phyloP scores from a whole-genome alignment of 805 yeast genomes.

The Saturnispora saitoi region DNA sequence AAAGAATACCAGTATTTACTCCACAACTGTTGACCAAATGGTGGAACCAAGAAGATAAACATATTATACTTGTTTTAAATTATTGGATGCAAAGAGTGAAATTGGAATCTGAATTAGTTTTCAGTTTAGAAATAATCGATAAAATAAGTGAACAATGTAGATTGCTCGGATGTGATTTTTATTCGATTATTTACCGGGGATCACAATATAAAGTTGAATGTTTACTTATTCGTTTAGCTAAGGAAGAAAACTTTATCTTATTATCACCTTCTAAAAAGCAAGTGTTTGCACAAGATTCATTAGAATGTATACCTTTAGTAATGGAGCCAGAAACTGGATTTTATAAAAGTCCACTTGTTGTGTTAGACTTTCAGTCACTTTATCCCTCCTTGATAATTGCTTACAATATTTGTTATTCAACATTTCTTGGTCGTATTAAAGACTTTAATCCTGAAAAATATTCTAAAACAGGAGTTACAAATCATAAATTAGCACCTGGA shows the following conservation, averaged over 20 bases:
- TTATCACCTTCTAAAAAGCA: conserved; percentile 73
- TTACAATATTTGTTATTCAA: conserved; percentile 78
- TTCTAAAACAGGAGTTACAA: conserved; percentile 47
- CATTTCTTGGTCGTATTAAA: conserved; percentile 54
- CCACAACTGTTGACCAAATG: conserved; percentile 40
- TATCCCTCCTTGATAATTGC: conserved; percentile 93
- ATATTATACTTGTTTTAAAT: conserved; percentile 31
- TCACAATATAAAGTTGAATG: conserved; percentile 95
- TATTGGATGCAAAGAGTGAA: conserved; percentile 41
- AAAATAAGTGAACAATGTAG: conserved; percentile 78
- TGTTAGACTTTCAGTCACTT: conserved; percentile 85
- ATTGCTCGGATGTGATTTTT: conserved; percentile 80
- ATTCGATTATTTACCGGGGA: conserved; percentile 81
- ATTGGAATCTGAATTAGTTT: conserved; percentile 40
- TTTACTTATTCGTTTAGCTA: conserved; percentile 62
- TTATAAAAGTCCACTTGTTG: conserved; percentile 83
- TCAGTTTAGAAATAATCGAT: conserved; percentile 55
- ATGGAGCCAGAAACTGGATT: conserved; percentile 86
- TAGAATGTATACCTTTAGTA: conserved; percentile 82
- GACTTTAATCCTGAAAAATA: conserved; percentile 37
- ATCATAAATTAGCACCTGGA: conserved; percentile 47
- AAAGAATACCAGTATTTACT: conserved; percentile 56
- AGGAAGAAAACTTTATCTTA: conserved; percentile 63
- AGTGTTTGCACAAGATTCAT: conserved; percentile 75
- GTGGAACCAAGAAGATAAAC: conserved; percentile 26